Evolutionary conservation across 2,329 filamentous ascomycete species (phyloP), one percentile per base, ranked within the genome.

Genomic region (Sclerotinia nivalis): DNA sequence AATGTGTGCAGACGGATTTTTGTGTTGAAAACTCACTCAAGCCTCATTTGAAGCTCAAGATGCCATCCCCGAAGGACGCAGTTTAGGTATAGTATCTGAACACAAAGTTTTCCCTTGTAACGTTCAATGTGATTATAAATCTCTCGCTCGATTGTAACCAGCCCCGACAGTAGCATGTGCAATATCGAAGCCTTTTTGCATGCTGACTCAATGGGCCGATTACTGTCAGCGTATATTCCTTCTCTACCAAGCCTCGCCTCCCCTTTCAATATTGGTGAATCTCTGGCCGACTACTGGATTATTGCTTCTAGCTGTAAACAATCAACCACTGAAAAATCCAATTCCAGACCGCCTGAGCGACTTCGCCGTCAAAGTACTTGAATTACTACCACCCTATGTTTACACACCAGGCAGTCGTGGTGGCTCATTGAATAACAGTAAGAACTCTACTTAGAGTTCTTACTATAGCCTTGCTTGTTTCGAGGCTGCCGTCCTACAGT

Each of bases 401-500:
- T 28, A 28, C 61, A 64, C 47, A 52, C 47, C 43, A 52, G 31
- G n/a, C 37, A 64, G 31, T 64, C n/a, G 61, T 64, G 61, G 61
- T 52, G 61, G 61, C 61, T 64, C 61, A 52, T 64, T 31, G 22
- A 64, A 64, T 28, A 37, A 64, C n/a, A 25, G 47, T 64, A 50
- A 64, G 45, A 64, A 52, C 61, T 64, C 61, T 64, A 64, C 31
- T 52, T 52, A 52, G 61, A 40, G n/a, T 52, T 52, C 61, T 64
- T n/a, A 52, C 22, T 64, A 4, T 47, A 52, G 47, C 15, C 22
- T 52, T 25, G 47, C 10, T n/a, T 40, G 60, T 9, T 25, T 40
- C 60, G 49, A 25, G 61, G 31, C 22, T 52, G 61, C n/a, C 8
- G 37, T 64, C 15, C 45, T 40, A 40, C 37, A 50, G 15, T 64